These are phyloP conservation scores for Flaveria sonorensis DNA, from an alignment of 129 eudicot genomes.

Conservation along the genomic window DNA sequence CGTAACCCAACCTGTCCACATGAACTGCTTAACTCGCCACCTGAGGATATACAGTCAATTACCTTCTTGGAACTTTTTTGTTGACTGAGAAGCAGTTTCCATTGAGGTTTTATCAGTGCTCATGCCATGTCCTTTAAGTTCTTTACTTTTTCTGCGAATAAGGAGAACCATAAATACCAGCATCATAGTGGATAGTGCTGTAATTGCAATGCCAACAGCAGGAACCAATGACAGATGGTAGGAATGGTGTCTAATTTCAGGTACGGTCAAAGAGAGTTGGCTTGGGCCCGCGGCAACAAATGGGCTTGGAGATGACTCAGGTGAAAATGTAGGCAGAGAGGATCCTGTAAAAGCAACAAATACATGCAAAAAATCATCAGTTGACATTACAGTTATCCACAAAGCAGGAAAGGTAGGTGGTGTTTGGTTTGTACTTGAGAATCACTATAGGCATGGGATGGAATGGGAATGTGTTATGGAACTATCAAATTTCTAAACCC, in stretches of 20 bases:
- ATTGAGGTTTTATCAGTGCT: constrained; percentile 38
- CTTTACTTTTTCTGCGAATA: constrained; percentile 65
- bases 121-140: constrained; percentile 52
- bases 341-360: constrained; percentile 42
- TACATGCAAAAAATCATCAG: constrained; percentile 7
- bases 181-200: constrained; percentile 56
- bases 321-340: constrained; percentile 44
- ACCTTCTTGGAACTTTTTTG: constrained; percentile 73
- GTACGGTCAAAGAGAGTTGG: constrained; percentile 51
- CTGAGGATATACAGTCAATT: neutral
- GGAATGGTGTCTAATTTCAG: constrained; percentile 47
- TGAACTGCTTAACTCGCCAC: neutral
- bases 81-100: constrained; percentile 51
- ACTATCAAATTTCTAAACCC: neutral
- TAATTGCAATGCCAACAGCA: constrained; percentile 68
- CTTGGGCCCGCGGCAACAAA: constrained; percentile 68
- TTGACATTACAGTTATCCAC: neutral
- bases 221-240: constrained; percentile 68
- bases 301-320: constrained; percentile 63
- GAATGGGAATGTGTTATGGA: neutral
- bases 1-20: neutral
- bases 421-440: neutral
- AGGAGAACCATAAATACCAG: constrained; percentile 63
- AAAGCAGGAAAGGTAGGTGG: neutral
- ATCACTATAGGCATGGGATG: neutral